Percentiles rank a stretch among this genome's conserved stretches.
Conservation (phyloP, 2,329 filamentous ascomycete genomes). For the Aspergillus felis region DNA sequence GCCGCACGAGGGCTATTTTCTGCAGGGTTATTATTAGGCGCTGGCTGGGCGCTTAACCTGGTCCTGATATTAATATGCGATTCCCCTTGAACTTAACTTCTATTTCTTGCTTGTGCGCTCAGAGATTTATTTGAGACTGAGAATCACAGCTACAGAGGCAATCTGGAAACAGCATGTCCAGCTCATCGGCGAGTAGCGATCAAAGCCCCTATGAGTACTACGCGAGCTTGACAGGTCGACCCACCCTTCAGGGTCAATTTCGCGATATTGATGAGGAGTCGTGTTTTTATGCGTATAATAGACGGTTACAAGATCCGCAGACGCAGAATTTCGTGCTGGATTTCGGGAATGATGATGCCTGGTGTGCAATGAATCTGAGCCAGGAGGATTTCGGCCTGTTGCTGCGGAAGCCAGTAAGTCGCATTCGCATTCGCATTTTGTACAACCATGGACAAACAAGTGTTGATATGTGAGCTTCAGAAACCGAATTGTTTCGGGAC, state of each 20-base stretch:
- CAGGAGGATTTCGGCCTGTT: constrained; percentile 32
- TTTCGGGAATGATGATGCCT: constrained; percentile 41
- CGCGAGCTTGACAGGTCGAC: constrained; percentile 19
- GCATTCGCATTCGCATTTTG: not conserved
- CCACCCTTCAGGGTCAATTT: constrained; percentile 25
- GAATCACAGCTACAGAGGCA: not conserved
- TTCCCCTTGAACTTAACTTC: not conserved
- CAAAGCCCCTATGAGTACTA: constrained; percentile 31
- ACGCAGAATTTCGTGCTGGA: constrained; percentile 43
- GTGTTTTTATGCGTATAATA: constrained; percentile 28
- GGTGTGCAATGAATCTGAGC: constrained; percentile 37
- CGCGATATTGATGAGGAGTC: constrained; percentile 35
- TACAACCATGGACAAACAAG: too few relatives aligned
- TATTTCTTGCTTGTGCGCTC: not conserved
- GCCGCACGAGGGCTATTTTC: not conserved
- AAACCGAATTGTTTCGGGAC: constrained; percentile 51
- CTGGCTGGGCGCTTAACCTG: not conserved
- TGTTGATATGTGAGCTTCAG: constrained; percentile 19
- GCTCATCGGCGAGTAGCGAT: constrained; percentile 4
- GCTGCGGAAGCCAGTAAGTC: constrained; percentile 31
- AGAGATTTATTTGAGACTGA: not conserved
- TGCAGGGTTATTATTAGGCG: not conserved
- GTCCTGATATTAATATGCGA: not conserved
- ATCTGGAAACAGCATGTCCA: constrained; percentile 10
- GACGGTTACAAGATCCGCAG: constrained; percentile 23